Evolutionary conservation across 2,329 filamentous ascomycete genomes (phyloP).

Genomic region (Talaromyces piceae): DNA sequence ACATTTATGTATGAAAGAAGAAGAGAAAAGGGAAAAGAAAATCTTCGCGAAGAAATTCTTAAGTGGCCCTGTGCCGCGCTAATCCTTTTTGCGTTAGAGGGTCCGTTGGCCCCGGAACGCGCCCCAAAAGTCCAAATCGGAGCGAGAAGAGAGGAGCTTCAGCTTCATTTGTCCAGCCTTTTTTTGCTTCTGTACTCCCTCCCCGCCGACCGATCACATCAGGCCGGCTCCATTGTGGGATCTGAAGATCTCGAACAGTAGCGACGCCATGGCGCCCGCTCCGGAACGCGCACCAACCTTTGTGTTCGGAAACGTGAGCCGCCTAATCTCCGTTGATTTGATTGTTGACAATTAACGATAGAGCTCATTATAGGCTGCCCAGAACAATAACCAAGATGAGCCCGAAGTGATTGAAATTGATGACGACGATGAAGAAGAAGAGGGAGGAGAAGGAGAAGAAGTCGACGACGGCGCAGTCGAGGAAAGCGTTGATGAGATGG

Average conservation of each 20-base stretch:
- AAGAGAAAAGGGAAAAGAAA: slow-evolving; percentile 39
- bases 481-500: slow-evolving; percentile 22
- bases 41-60: slow-evolving; percentile 20
- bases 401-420: slow-evolving; percentile 35
- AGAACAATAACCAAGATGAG: slow-evolving; percentile 18
- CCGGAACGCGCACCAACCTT: slow-evolving; percentile 22
- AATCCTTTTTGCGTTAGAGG: slow-evolving; percentile 25
- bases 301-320: slow-evolving; percentile 21
- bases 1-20: slow-evolving; percentile 46
- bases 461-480: slow-evolving; percentile 18
- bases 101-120: slow-evolving; percentile 20
- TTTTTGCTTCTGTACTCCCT: neutral
- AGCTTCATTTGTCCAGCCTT: neutral
- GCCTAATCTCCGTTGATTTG: slow-evolving; percentile 7
- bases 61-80: slow-evolving; percentile 21
- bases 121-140: slow-evolving; percentile 18
- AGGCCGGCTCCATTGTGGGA: neutral
- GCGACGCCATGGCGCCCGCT: slow-evolving; percentile 32
- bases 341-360: slow-evolving; percentile 9
- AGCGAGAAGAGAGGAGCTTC: neutral
- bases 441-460: slow-evolving; percentile 27
- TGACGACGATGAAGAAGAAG: slow-evolving; percentile 29
- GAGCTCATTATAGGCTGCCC: slow-evolving; percentile 13
- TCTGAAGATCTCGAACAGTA: neutral
- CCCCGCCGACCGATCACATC: neutral